Evolutionary conservation across 768 basidiomycete genomes (phyloP), one percentile per base, ranked within the genome.

Genomic region (Mrakia gelida): DNA sequence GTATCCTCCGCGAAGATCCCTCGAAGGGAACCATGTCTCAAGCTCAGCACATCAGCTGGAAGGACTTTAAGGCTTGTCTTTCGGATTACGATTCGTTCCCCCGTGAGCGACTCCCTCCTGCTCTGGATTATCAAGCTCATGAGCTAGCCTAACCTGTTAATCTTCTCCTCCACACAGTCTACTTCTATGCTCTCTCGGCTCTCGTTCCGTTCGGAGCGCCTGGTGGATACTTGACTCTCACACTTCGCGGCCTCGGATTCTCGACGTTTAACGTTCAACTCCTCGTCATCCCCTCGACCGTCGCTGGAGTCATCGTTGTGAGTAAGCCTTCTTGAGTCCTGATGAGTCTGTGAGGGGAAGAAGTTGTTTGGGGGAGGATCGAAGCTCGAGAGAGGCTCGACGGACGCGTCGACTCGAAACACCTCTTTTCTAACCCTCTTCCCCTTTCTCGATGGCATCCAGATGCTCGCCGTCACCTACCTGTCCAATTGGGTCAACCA

Each of bases 71-170:
- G 83, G 81, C 85, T 41, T 87, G 89, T 23, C 77, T 90, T n/a
- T 84, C 83, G 28, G 90, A 91, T 81, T 91, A 88, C 87, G 85
- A 87, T 72, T 83, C 91, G 80, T 91, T 90, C 90, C 90, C 90
- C 0, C 79, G 38, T 38, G 38, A 38, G 38, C 38, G 38, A 38
- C 38, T 38, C 38, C 38, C 38, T 38, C 38, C 38, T 38, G 38
- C 38, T 38, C 38, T 38, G 38, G 4, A 8, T 38, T 38, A 3
- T 38, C 38, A 8, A 38, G 38, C 38, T 38, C 38, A 38, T 38
- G 38, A 38, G 38, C 38, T 38, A 38, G 38, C 38, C 38, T 38
- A 8, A 38, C 3, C 38, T 38, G 38, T 38, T 38, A 3, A 38
- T 8, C 8, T 38, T 38, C 38, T 38, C 8, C 38, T 38, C 38